Evolutionary conservation across 2,329 filamentous ascomycete genomes (phyloP), one percentile per base, ranked within the genome.

Genomic region (Metarhizium sp.): DNA sequence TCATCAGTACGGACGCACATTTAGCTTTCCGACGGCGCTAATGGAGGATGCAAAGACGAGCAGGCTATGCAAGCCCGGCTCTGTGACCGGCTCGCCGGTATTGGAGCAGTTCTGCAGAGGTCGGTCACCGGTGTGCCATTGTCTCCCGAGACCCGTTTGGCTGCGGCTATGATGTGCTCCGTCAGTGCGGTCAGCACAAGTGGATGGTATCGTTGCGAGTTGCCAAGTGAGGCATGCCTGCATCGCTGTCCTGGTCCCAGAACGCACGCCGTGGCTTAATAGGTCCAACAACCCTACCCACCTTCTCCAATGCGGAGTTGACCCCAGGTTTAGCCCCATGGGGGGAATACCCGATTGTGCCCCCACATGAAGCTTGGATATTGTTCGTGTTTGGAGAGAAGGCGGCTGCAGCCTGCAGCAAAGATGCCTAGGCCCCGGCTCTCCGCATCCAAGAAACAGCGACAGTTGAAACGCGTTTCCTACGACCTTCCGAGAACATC

Each of bases 281-380:
- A 14, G 13, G 20, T 16, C 20, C 10, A 29, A 34, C 42, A 36
- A 32, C 36, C 14, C 36, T 25, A 13, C 46, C 53, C 53, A 29
- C 47, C 60, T 69, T 69, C 69, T 71, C 66, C 67, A 70, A 71
- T 72, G 70, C 70, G 70, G 70, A 71, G 70, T 66, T 61, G 64
- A 61, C 62, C 62, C 59, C 60, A 62, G 60, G 60, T 57, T 58
- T 57, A 14, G 50, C 55, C 59, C 53, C 57, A 49, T 52, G 56
- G 56, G 56, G 56, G 53, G 50, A 20, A 40, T 32, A n/a, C 25
- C 36, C 25, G 20, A 36, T 29, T 11, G 36, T 34, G 20, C 25
- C 42, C 56, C 58, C 56, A 59, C 55, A 58, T 32, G 18, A 40
- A 14, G 43, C 20, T n/a, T 18, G 25, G 42, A 30, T 36, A 30